Conservation (phyloP, 2,329 filamentous ascomycete species). For the Scedosporium boydii region DNA sequence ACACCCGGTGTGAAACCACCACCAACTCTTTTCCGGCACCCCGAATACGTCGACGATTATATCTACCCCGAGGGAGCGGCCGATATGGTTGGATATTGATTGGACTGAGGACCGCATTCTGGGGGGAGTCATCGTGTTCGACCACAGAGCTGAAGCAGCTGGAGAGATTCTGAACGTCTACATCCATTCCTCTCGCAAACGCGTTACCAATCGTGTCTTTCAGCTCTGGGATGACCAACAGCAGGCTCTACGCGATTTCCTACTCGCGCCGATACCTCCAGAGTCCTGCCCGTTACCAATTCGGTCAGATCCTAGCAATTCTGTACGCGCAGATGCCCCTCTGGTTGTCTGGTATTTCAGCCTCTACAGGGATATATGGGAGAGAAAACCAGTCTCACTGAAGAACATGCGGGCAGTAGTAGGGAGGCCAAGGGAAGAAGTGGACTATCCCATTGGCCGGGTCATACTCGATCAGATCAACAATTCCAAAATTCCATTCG, state of each 20-base stretch:
- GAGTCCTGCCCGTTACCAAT: background rate
- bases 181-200: constrained; percentile 12
- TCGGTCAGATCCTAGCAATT: background rate
- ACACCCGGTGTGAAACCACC: constrained; percentile 1
- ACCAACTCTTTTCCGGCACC: constrained; percentile 18
- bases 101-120: constrained; percentile 20
- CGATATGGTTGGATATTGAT: constrained; percentile 16
- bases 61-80: constrained; percentile 15
- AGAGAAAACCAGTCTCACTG: background rate
- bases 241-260: background rate
- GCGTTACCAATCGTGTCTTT: constrained; percentile 15
- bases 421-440: background rate
- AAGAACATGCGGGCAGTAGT: background rate
- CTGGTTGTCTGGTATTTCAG: background rate
- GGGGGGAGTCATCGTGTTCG: constrained; percentile 20
- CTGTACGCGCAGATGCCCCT: background rate
- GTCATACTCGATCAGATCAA: too few relatives aligned
- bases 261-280: background rate
- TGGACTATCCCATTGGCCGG: background rate
- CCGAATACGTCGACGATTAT: constrained; percentile 15
- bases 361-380: background rate
- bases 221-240: constrained; percentile 9
- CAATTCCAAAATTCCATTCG: too few relatives aligned
- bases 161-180: constrained; percentile 10
- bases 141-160: constrained; percentile 9